These are phyloP conservation scores for Elsinoe australis DNA, from an alignment of 2,329 filamentous ascomycete species.

Conservation along the genomic window DNA sequence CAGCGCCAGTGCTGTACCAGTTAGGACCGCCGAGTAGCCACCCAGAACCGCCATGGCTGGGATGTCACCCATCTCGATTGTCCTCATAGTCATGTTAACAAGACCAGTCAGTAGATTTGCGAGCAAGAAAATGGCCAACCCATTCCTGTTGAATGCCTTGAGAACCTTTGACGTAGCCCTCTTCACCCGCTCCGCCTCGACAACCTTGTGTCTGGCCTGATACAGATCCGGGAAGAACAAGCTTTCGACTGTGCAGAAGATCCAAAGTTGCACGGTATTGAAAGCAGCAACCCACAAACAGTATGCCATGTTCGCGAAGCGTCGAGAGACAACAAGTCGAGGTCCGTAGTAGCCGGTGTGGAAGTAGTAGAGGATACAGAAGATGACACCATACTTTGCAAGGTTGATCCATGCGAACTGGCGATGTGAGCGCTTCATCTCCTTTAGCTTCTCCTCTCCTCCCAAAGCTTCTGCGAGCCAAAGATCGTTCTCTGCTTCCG, in stretches of 20 bases:
- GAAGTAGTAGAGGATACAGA: constrained; percentile 62
- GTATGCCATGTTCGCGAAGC: constrained; percentile 88
- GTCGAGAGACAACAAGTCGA: constrained; percentile 70
- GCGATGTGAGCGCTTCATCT: constrained; percentile 16
- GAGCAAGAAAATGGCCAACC: constrained; percentile 72
- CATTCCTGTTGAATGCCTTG: constrained; percentile 79
- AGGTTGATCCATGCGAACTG: constrained; percentile 42
- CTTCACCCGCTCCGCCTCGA: constrained; percentile 57
- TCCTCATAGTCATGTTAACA: constrained; percentile 80
- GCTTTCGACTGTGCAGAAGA: constrained; percentile 71
- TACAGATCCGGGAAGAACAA: constrained; percentile 68
- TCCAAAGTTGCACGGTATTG: constrained; percentile 73
- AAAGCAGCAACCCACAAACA: constrained; percentile 88
- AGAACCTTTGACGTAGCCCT: constrained; percentile 74
- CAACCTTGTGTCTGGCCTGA: constrained; percentile 44
- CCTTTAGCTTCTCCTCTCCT: constrained; percentile 18
- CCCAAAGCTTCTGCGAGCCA: constrained; percentile 32
- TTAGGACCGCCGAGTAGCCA: constrained; percentile 61
- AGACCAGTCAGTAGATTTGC: constrained; percentile 85
- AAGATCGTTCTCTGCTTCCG: constrained; percentile 30
- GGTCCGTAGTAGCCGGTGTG: constrained; percentile 66
- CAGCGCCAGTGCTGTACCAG: constrained; percentile 58
- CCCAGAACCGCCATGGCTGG: constrained; percentile 67
- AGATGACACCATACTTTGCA: constrained; percentile 56
- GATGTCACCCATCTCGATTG: constrained; percentile 59